Evolutionary conservation across 2,329 filamentous ascomycete genomes (phyloP).

Genomic region (Penicillium sp.): DNA sequence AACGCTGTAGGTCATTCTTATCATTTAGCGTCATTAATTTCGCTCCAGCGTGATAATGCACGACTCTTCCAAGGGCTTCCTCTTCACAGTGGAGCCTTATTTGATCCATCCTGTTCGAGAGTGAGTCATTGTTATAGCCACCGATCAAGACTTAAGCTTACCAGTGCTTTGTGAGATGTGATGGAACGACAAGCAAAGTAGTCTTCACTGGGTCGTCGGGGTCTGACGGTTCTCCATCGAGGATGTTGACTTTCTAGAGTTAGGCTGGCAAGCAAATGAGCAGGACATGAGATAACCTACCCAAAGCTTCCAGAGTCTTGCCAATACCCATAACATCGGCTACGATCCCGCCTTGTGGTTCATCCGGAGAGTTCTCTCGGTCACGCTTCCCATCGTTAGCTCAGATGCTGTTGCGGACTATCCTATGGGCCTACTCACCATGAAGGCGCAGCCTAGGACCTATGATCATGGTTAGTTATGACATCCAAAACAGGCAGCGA

Average conservation of each 20-base stretch:
- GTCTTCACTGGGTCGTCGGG: conserved; percentile 29
- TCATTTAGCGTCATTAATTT: conserved; percentile 27
- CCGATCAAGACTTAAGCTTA: conserved; percentile 15
- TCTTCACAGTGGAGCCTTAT: conserved; percentile 38
- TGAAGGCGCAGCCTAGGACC: conserved; percentile 39
- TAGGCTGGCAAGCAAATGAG: not conserved
- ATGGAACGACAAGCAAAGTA: conserved; percentile 45
- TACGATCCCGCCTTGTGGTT: conserved; percentile 42
- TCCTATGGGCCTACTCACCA: conserved; percentile 30
- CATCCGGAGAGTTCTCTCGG: conserved; percentile 31
- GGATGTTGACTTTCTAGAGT: conserved; percentile 37
- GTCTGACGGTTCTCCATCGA: conserved; percentile 36
- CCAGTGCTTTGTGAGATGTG: conserved; percentile 42
- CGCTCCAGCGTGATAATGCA: conserved; percentile 31
- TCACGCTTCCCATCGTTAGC: conserved; percentile 34
- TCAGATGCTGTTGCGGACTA: not conserved
- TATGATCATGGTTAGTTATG: conserved; percentile 20
- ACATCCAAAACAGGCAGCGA: not conserved
- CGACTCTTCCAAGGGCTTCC: conserved; percentile 25
- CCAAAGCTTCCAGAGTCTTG: conserved; percentile 45
- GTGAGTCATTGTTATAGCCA: not conserved
- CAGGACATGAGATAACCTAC: conserved; percentile 19
- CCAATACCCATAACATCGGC: conserved; percentile 50
- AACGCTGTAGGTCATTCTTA: conserved; percentile 23
- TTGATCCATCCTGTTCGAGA: conserved; percentile 32